Conservation (phyloP, 2,329 filamentous ascomycete species). For the Pseudocercospora cruenta region DNA sequence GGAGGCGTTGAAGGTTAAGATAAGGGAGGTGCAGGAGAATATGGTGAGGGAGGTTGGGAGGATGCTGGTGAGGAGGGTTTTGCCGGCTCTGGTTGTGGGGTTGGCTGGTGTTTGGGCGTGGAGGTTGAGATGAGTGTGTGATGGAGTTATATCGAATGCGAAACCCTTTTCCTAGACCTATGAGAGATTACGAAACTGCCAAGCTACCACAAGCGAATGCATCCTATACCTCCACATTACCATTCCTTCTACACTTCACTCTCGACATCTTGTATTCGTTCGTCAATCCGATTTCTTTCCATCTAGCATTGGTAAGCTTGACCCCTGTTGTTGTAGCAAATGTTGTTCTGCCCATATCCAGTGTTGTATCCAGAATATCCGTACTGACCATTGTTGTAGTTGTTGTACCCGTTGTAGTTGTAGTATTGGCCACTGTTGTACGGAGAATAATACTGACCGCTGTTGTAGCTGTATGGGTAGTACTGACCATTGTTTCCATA, state of each 20-base stretch:
- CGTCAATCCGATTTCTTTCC: not conserved
- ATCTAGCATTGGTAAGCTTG: not conserved
- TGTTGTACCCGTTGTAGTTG: not conserved
- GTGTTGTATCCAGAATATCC: not conserved
- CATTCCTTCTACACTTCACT: not conserved
- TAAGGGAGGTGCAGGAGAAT: not conserved
- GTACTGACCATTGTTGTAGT: not conserved
- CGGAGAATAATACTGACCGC: not conserved
- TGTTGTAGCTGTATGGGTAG: not conserved
- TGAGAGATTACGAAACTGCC: no score
- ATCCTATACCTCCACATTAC: not conserved
- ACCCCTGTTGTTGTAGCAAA: not conserved
- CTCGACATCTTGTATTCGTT: not conserved
- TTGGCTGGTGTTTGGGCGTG: no score
- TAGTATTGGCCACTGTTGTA: not conserved
- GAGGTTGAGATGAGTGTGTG: no score
- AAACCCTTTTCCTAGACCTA: no score
- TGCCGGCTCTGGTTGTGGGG: no score
- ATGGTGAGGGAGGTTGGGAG: no score
- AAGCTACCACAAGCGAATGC: no score
- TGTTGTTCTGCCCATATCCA: not conserved
- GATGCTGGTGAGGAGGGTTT: no score
- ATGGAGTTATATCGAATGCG: no score
- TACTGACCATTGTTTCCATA: slow-evolving; percentile 2
- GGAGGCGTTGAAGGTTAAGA: not conserved